These are phyloP conservation scores for Phaeomoniella chlamydospora DNA, from an alignment of 2,329 filamentous ascomycete genomes.

Conservation along the genomic window DNA sequence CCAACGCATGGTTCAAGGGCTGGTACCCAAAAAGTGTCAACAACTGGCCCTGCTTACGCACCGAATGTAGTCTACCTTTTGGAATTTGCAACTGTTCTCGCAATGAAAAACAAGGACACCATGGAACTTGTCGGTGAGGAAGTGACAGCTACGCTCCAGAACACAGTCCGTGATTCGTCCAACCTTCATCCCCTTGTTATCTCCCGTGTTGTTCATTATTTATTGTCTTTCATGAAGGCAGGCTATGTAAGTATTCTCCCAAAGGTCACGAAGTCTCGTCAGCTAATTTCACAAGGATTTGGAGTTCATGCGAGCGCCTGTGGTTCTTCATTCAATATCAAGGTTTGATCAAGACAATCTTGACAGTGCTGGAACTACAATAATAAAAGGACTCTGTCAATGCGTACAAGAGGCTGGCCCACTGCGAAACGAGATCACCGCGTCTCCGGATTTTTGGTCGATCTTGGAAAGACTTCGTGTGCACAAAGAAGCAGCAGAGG, in stretches of 20 bases:
- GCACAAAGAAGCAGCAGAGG: constrained; percentile 54
- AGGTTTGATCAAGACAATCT: constrained; percentile 68
- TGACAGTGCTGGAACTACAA: constrained; percentile 58
- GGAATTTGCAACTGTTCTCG: constrained; percentile 73
- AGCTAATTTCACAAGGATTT: constrained; percentile 47
- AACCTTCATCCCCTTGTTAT: constrained; percentile 73
- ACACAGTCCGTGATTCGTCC: constrained; percentile 62
- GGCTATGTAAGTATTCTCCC: constrained; percentile 58
- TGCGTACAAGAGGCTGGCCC: constrained; percentile 68
- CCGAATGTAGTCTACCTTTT: constrained; percentile 80
- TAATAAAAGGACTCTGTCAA: constrained; percentile 63
- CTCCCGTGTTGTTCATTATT: constrained; percentile 73
- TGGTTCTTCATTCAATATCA: constrained; percentile 82
- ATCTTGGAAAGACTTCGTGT: constrained; percentile 64
- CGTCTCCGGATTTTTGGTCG: constrained; percentile 93
- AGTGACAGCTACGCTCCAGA: constrained; percentile 67
- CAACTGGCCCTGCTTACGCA: constrained; percentile 57
- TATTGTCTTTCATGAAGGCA: constrained; percentile 64
- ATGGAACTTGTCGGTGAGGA: constrained; percentile 60
- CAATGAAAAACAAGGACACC: constrained; percentile 60
- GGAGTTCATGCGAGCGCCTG: constrained; percentile 80
- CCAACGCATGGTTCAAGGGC: constrained; percentile 45
- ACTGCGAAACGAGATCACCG: constrained; percentile 82
- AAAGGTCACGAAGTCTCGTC: not conserved
- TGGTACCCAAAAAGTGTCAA: constrained; percentile 42